A percentile compares a stretch with the other conserved stretches of the same genome.
These are phyloP conservation scores for Thraustochytrium aureum DNA, from an alignment of 352 stramenopile genomes.

Conservation along the genomic window DNA sequence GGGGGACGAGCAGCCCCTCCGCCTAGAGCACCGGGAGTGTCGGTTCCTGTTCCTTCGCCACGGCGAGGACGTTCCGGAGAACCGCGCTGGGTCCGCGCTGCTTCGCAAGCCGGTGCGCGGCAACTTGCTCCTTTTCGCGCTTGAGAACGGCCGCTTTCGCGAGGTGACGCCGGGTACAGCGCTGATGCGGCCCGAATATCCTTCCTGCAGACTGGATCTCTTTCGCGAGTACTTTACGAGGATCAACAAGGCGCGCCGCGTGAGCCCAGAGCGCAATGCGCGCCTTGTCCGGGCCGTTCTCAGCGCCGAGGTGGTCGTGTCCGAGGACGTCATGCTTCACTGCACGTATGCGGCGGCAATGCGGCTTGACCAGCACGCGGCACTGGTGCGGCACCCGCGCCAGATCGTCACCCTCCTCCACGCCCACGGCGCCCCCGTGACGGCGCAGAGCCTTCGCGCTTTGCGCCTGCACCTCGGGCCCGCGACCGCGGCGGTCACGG, in stretches of 20 bases:
- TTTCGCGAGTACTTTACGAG: slow-evolving; percentile 46
- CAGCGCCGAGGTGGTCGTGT: background rate
- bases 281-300: background rate
- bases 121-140: slow-evolving; percentile 9
- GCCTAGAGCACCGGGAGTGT: background rate
- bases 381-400: slow-evolving; percentile 8
- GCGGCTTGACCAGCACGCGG: background rate
- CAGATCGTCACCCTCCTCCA: slow-evolving; percentile 36
- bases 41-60: background rate
- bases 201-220: slow-evolving; percentile 24
- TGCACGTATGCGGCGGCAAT: slow-evolving; percentile 33
- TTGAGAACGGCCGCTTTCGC: background rate
- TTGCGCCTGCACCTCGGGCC: slow-evolving; percentile 23
- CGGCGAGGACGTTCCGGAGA: background rate
- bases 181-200: slow-evolving; percentile 45
- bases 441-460: background rate
- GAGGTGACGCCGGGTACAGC: background rate
- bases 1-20: background rate
- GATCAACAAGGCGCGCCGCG: background rate
- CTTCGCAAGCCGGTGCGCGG: slow-evolving; percentile 2
- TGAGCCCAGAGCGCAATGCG: background rate
- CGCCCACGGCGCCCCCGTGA: slow-evolving; percentile 13
- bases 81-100: background rate
- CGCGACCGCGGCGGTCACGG: background rate
- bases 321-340: slow-evolving; percentile 10